A percentile compares a stretch with the other conserved stretches of the same genome.
phyloP scores from a whole-genome alignment of 805 yeast genomes.

The Metschnikowia reukaufii region DNA sequence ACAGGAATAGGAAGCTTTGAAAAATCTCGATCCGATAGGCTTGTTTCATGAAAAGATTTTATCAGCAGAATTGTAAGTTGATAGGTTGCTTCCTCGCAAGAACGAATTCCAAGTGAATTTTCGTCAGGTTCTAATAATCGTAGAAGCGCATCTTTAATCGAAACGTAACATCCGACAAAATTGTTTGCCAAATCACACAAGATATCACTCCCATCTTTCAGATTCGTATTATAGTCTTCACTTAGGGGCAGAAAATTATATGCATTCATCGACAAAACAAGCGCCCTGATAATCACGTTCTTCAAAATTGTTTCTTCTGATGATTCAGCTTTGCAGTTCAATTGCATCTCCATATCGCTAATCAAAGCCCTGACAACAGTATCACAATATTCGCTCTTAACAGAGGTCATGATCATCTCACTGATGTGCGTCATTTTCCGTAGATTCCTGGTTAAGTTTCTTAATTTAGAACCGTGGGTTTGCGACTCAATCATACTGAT shows the following conservation, averaged over 20 bases:
- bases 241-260: neutral
- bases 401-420: neutral
- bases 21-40: neutral
- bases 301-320: neutral
- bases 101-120: neutral
- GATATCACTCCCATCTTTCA: neutral
- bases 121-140: neutral
- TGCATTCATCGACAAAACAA: constrained; percentile 2
- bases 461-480: too few species aligned
- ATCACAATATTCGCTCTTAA: neutral
- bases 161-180: neutral
- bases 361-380: neutral
- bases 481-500: neutral
- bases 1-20: constrained; percentile 5
- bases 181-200: neutral
- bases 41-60: neutral
- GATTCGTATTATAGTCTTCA: neutral
- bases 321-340: neutral
- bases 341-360: neutral
- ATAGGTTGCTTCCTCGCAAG: neutral
- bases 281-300: neutral
- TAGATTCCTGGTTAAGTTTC: neutral
- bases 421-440: constrained; percentile 1
- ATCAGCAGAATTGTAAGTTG: neutral
- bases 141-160: neutral